Percentiles rank a stretch among this genome's conserved stretches.
phyloP scores from a whole-genome alignment of 2,329 filamentous ascomycete genomes.

The Elsinoe fawcettii region DNA sequence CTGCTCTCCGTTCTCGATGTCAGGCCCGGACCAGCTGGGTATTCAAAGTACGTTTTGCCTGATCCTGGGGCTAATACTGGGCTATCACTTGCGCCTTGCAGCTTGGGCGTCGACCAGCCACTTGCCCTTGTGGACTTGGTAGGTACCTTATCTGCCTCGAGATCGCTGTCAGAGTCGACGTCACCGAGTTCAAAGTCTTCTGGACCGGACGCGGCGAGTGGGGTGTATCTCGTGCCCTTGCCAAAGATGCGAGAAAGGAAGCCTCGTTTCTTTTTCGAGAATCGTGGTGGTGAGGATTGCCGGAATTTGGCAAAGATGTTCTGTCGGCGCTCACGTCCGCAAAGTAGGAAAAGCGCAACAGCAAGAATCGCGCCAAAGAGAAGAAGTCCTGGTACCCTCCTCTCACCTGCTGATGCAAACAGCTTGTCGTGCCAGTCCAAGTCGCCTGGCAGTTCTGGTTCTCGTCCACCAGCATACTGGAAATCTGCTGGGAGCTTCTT shows the following conservation, averaged over 20 bases:
- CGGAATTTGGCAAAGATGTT: constrained; percentile 48
- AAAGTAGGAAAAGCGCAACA: constrained; percentile 63
- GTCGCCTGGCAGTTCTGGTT: constrained; percentile 35
- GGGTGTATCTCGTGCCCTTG: constrained; percentile 57
- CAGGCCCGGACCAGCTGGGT: constrained; percentile 44
- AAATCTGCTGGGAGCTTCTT: constrained; percentile 54
- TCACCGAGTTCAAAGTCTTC: constrained; percentile 71
- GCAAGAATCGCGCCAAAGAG: constrained; percentile 68
- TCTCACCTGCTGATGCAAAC: constrained; percentile 55
- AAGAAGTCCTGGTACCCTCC: constrained; percentile 64
- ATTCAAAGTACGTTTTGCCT: constrained; percentile 41
- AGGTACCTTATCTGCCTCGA: constrained; percentile 33
- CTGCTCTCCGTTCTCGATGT: constrained; percentile 78
- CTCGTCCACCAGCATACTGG: constrained; percentile 62
- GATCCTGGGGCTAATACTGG: constrained; percentile 12
- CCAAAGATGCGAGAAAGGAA: constrained; percentile 54
- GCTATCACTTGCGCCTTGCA: constrained; percentile 32
- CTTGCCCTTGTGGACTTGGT: constrained; percentile 42
- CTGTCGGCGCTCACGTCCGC: constrained; percentile 67
- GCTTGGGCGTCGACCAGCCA: constrained; percentile 60
- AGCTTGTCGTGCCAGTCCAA: constrained; percentile 52
- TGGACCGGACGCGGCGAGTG: constrained; percentile 71
- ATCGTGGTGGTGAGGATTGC: constrained; percentile 42
- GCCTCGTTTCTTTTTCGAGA: constrained; percentile 43
- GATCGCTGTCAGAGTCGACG: constrained; percentile 26